Conservation (phyloP, 2,329 filamentous ascomycete species). For the Cordyceps militaris region DNA sequence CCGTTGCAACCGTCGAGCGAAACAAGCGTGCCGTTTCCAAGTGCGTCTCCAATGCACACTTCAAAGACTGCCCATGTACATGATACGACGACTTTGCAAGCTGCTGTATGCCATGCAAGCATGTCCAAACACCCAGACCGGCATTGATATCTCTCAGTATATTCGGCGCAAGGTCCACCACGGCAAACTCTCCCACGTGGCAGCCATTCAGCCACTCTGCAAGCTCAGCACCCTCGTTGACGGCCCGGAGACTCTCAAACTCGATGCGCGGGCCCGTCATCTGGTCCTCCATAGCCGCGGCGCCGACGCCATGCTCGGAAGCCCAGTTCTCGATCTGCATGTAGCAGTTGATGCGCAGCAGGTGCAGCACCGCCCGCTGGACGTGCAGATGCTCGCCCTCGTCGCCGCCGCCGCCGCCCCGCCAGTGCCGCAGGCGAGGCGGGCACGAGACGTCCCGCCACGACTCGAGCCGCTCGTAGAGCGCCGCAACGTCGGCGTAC, state of each 20-base stretch:
- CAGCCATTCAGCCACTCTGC: not conserved
- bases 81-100: not conserved
- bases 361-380: conserved; percentile 16
- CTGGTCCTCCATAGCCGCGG: conserved; percentile 8
- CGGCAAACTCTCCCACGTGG: not conserved
- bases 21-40: not conserved
- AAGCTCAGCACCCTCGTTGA: conserved; percentile 14
- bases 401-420: not conserved
- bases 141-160: conserved; percentile 15
- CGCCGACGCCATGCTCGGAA: conserved; percentile 14
- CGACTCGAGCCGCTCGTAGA: not conserved
- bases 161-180: conserved; percentile 15
- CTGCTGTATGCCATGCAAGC: not conserved
- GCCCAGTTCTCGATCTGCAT: conserved; percentile 17
- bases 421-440: not conserved
- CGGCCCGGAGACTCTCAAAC: conserved; percentile 15
- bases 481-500: conserved; percentile 2
- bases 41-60: not conserved
- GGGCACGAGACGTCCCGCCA: not conserved
- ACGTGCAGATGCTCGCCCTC: conserved; percentile 6
- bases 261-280: conserved; percentile 10
- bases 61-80: not conserved
- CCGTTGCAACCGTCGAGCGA: not conserved
- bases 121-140: conserved; percentile 9
- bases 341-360: conserved; percentile 18